Evolutionary conservation across 345 rosid genomes (phyloP).

Genomic region (Erysimum cheiranthoides): DNA sequence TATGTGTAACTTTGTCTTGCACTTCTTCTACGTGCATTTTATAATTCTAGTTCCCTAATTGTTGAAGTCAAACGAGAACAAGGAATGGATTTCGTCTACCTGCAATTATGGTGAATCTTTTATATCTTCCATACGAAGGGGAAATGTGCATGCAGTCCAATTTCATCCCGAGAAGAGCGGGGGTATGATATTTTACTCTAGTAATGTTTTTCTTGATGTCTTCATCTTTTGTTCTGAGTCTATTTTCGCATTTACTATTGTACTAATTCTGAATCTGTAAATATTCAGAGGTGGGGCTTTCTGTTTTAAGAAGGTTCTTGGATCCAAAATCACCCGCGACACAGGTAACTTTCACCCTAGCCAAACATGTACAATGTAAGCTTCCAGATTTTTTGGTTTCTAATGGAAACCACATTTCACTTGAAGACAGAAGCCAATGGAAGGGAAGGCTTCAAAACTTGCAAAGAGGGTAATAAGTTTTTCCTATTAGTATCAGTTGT

Average conservation of each 20-base stretch:
- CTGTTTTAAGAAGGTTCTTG: conserved; percentile 85
- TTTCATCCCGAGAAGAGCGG: conserved; percentile 99
- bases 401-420: conserved; percentile 59
- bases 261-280: conserved; percentile 37
- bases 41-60: not conserved
- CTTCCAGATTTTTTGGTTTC: conserved; percentile 39
- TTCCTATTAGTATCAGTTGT: not conserved
- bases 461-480: conserved; percentile 84
- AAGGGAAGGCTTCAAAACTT: conserved; percentile 79
- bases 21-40: not conserved
- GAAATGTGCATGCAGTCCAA: conserved; percentile 97
- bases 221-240: conserved; percentile 13
- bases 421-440: conserved; percentile 78
- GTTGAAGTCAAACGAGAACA: conserved; percentile 70
- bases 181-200: conserved; percentile 56
- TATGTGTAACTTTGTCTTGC: not conserved
- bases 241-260: not conserved
- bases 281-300: conserved; percentile 90
- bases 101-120: conserved; percentile 83
- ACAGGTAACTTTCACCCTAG: conserved; percentile 61
- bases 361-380: conserved; percentile 15
- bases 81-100: conserved; percentile 90
- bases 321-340: conserved; percentile 52
- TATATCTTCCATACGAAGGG: conserved; percentile 87
- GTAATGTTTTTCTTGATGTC: conserved; percentile 15